Evolutionary conservation across 345 rosid species (phyloP).

Genomic region (Bretschneidera sinensis): DNA sequence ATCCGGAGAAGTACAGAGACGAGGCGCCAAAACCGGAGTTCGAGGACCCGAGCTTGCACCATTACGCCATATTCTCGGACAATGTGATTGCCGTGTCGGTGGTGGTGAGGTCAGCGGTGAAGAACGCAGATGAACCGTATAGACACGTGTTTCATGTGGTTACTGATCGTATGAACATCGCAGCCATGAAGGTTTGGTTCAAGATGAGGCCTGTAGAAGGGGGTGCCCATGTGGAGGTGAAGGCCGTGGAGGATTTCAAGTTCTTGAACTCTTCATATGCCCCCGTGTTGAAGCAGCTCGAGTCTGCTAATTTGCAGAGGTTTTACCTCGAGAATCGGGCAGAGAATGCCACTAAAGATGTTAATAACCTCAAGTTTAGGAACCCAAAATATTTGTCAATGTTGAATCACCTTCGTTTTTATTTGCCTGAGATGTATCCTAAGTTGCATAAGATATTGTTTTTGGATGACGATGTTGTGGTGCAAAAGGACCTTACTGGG

Average conservation of each 20-base stretch:
- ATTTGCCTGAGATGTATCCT: slow-evolving; percentile 87
- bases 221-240: slow-evolving; percentile 75
- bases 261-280: slow-evolving; percentile 66
- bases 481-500: slow-evolving; percentile 82
- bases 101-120: slow-evolving; percentile 80
- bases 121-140: slow-evolving; percentile 73
- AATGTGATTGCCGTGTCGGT: slow-evolving; percentile 90
- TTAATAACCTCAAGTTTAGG: slow-evolving; percentile 42
- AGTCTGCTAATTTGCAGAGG: too few species aligned
- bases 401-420: slow-evolving; percentile 80
- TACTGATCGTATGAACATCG: slow-evolving; percentile 74
- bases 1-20: slow-evolving; percentile 70
- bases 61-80: slow-evolving; percentile 76
- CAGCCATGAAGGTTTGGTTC: slow-evolving; percentile 97
- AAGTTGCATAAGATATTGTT: slow-evolving; percentile 73
- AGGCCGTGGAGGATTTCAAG: slow-evolving; percentile 62
- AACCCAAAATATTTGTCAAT: slow-evolving; percentile 59
- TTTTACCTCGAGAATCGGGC: too few species aligned
- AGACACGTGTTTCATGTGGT: slow-evolving; percentile 88
- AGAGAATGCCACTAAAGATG: slow-evolving; percentile 41
- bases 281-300: slow-evolving; percentile 73
- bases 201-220: slow-evolving; percentile 80
- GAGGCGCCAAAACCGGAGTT: slow-evolving; percentile 46
- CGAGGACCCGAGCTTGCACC: slow-evolving; percentile 75
- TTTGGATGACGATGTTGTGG: slow-evolving; percentile 93